Evolutionary conservation across 2,329 filamentous ascomycete genomes (phyloP).

Genomic region (Helotiales sp.): DNA sequence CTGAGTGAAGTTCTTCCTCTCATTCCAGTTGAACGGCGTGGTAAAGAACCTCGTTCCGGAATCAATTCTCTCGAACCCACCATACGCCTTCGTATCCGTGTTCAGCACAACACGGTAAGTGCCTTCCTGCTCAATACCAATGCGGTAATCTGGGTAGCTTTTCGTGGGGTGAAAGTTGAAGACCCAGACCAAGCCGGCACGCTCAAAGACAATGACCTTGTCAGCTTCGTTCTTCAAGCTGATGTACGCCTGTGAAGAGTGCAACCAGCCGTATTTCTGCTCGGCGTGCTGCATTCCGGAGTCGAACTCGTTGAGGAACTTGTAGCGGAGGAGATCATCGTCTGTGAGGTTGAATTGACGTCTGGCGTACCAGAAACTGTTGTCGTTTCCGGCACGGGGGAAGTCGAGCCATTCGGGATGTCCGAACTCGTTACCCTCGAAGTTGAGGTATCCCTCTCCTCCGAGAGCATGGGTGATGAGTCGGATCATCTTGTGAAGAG

Average conservation of each 20-base stretch:
- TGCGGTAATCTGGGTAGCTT: slow-evolving; percentile 90
- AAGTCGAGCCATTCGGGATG: slow-evolving; percentile 99
- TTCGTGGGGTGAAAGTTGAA: slow-evolving; percentile 92
- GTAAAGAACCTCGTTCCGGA: slow-evolving; percentile 90
- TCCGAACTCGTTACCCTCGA: slow-evolving; percentile 98
- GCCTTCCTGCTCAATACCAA: slow-evolving; percentile 83
- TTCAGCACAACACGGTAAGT: slow-evolving; percentile 89
- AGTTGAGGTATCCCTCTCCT: slow-evolving; percentile 97
- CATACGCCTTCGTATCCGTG: slow-evolving; percentile 76
- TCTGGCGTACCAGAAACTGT: slow-evolving; percentile 93
- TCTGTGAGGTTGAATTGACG: slow-evolving; percentile 93
- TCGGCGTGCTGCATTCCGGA: slow-evolving; percentile 87
- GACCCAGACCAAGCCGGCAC: slow-evolving; percentile 85
- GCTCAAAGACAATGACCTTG: slow-evolving; percentile 95
- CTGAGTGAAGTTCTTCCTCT: slow-evolving; percentile 86
- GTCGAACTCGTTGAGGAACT: slow-evolving; percentile 93
- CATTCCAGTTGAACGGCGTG: slow-evolving; percentile 88
- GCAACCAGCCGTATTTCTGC: slow-evolving; percentile 89
- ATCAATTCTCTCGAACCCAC: slow-evolving; percentile 79
- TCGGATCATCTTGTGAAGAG: slow-evolving; percentile 96
- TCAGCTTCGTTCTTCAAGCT: slow-evolving; percentile 92
- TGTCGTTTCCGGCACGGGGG: slow-evolving; percentile 87
- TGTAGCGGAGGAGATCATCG: slow-evolving; percentile 83
- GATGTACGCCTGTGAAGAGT: slow-evolving; percentile 84
- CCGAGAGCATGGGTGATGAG: slow-evolving; percentile 89